These are phyloP conservation scores for Ceratocystis colombiana DNA, from an alignment of 2,329 filamentous ascomycete species.

Conservation along the genomic window DNA sequence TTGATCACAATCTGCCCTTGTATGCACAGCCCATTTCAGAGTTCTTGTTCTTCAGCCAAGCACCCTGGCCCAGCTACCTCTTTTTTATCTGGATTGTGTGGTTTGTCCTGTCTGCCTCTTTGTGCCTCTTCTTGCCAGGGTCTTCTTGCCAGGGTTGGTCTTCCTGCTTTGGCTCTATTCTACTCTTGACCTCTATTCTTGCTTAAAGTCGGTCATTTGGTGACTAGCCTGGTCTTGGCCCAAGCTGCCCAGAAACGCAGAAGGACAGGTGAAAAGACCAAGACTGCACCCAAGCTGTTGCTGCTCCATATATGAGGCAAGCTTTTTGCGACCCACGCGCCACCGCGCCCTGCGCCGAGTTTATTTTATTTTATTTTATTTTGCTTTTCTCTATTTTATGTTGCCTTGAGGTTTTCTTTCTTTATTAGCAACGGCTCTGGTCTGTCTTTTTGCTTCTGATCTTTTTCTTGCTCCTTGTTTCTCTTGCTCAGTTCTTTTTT, in stretches of 20 bases:
- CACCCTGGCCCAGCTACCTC: background rate
- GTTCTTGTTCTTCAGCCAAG: background rate
- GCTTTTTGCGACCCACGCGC: slow-evolving; percentile 6
- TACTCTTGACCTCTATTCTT: background rate
- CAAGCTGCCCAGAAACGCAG: background rate
- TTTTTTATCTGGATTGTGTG: no score
- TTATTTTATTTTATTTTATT: slow-evolving; percentile 4
- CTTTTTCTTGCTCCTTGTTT: background rate
- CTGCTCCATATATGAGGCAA: slow-evolving; percentile 6
- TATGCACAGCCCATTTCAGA: slow-evolving; percentile 11
- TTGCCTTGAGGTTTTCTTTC: background rate
- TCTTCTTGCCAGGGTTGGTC: background rate
- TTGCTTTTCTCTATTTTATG: background rate
- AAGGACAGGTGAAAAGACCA: slow-evolving; percentile 12
- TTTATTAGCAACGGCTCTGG: slow-evolving; percentile 10
- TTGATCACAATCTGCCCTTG: slow-evolving; percentile 7
- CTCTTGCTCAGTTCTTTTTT: background rate
- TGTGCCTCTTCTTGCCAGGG: background rate
- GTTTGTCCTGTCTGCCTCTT: background rate
- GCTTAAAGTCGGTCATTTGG: background rate
- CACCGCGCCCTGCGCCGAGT: background rate
- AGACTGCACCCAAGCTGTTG: slow-evolving; percentile 6
- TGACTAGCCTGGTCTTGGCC: background rate
- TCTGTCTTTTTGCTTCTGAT: background rate
- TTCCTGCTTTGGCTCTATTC: background rate